These are phyloP conservation scores for Cytidiella melzeri DNA, from an alignment of 768 basidiomycete species.

Conservation along the genomic window DNA sequence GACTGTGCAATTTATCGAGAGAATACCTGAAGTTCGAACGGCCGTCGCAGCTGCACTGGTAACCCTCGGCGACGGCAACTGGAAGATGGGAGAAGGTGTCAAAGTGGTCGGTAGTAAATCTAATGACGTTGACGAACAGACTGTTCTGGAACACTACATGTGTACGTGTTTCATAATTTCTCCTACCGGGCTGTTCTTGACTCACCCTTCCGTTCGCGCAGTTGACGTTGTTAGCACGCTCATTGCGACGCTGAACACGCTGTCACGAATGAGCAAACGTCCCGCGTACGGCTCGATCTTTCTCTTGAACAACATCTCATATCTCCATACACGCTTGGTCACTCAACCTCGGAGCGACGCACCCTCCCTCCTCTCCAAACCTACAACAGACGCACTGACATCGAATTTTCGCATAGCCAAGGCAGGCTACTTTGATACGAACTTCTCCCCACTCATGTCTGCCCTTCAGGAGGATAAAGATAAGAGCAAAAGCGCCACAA, in stretches of 20 bases:
- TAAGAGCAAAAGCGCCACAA: slow-evolving; percentile 54
- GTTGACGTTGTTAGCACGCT: slow-evolving; percentile 72
- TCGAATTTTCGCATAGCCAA: slow-evolving; percentile 76
- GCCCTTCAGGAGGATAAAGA: slow-evolving; percentile 43
- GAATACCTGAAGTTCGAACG: slow-evolving; percentile 61
- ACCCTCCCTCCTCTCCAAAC: slow-evolving; percentile 48
- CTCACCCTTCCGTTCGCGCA: slow-evolving; percentile 26
- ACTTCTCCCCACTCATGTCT: slow-evolving; percentile 75
- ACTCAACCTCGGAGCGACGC: slow-evolving; percentile 42
- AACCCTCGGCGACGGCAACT: slow-evolving; percentile 80
- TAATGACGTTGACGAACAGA: slow-evolving; percentile 48
- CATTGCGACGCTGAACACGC: slow-evolving; percentile 50
- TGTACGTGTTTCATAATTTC: slow-evolving; percentile 39
- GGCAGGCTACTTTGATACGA: slow-evolving; percentile 78
- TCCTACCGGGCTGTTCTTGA: neutral
- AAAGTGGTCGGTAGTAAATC: slow-evolving; percentile 43
- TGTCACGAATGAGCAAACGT: slow-evolving; percentile 55
- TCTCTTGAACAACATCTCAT: slow-evolving; percentile 73
- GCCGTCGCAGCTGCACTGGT: slow-evolving; percentile 62
- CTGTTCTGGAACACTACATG: slow-evolving; percentile 68
- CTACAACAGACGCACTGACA: slow-evolving; percentile 55
- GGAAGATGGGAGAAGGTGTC: slow-evolving; percentile 87
- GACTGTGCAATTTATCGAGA: slow-evolving; percentile 65
- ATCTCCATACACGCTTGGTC: slow-evolving; percentile 57
- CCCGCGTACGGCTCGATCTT: slow-evolving; percentile 70